These are phyloP conservation scores for Sicyos edulis DNA, from an alignment of 306 rosid species.

Conservation along the genomic window DNA sequence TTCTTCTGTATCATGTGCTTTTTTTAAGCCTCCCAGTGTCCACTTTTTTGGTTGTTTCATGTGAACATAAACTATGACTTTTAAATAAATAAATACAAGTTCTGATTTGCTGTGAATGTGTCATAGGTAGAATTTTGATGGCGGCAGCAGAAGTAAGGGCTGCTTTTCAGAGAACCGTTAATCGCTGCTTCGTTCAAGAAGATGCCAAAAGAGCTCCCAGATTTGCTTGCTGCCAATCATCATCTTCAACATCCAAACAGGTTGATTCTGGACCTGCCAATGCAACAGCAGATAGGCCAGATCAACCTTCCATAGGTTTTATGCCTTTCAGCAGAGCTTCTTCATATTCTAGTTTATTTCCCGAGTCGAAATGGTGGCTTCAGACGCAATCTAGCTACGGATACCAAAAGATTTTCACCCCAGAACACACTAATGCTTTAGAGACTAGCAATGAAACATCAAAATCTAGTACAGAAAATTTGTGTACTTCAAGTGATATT, in stretches of 20 bases:
- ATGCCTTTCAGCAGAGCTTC: slow-evolving; percentile 36
- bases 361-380: slow-evolving; percentile 69
- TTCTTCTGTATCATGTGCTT: not conserved
- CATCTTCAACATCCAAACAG: slow-evolving; percentile 49
- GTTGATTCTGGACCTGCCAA: slow-evolving; percentile 45
- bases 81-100: slow-evolving; percentile 14
- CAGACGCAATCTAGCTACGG: slow-evolving; percentile 49
- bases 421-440: slow-evolving; percentile 38
- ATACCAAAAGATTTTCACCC: slow-evolving; percentile 40
- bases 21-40: not conserved
- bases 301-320: slow-evolving; percentile 38
- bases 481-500: slow-evolving; percentile 21
- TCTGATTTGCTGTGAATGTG: slow-evolving; percentile 7
- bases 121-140: slow-evolving; percentile 36
- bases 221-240: slow-evolving; percentile 73
- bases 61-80: slow-evolving; percentile 20
- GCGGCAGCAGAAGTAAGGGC: slow-evolving; percentile 87
- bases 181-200: slow-evolving; percentile 86
- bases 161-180: slow-evolving; percentile 83
- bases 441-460: slow-evolving; percentile 43
- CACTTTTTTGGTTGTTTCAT: not conserved
- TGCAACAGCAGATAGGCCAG: slow-evolving; percentile 37
- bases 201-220: slow-evolving; percentile 87
- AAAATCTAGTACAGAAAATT: slow-evolving; percentile 32
- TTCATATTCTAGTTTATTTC: slow-evolving; percentile 40